These are phyloP conservation scores for Penicillium sp. DNA, from an alignment of 2,329 filamentous ascomycete species.

Conservation along the genomic window DNA sequence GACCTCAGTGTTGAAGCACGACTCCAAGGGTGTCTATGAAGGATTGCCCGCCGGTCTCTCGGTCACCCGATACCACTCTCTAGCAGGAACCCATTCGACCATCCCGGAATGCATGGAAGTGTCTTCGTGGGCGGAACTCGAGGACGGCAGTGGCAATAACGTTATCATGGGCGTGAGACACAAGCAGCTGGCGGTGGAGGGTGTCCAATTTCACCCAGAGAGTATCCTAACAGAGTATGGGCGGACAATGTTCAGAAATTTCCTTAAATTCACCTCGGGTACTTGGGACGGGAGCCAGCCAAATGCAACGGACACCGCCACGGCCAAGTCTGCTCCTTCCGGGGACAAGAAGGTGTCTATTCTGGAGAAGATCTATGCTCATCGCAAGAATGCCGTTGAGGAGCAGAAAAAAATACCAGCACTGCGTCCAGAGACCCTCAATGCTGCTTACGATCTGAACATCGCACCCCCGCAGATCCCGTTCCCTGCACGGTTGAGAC, in stretches of 20 bases:
- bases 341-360: conserved; percentile 72
- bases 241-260: conserved; percentile 86
- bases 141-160: conserved; percentile 69
- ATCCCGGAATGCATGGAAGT: conserved; percentile 83
- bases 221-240: conserved; percentile 92
- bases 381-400: conserved; percentile 70
- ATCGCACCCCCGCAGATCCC: conserved; percentile 79
- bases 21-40: conserved; percentile 85
- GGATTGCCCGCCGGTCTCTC: conserved; percentile 76
- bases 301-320: conserved; percentile 14
- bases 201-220: conserved; percentile 96
- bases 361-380: conserved; percentile 83
- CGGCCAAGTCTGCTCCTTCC: conserved; percentile 26
- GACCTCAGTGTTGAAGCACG: conserved; percentile 85
- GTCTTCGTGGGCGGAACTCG: conserved; percentile 78
- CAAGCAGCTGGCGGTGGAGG: conserved; percentile 86
- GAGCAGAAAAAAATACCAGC: conserved; percentile 83
- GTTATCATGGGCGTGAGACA: conserved; percentile 97
- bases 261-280: conserved; percentile 79
- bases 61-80: conserved; percentile 93
- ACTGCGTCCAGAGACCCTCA: conserved; percentile 75
- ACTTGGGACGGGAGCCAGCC: conserved; percentile 81
- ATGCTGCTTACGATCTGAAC: conserved; percentile 80
- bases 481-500: conserved; percentile 72
- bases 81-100: conserved; percentile 86